Percentiles rank a stretch among this genome's conserved stretches.
Conservation (phyloP, 2,329 filamentous ascomycete genomes). For the Cladosporium sp. region DNA sequence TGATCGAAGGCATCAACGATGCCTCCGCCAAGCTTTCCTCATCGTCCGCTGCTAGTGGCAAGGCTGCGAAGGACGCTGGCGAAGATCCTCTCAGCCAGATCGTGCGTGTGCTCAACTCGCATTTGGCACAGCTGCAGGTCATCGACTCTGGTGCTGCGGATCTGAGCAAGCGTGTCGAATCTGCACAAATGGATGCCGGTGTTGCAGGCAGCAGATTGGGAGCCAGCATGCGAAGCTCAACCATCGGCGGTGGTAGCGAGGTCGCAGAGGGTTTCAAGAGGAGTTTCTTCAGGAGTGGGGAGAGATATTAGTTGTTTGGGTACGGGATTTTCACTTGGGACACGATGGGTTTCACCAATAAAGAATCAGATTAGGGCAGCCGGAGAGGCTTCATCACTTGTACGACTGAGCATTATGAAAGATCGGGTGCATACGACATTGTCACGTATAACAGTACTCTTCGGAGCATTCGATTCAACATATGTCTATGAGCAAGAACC, state of each 20-base stretch:
- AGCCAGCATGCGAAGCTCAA: constrained; percentile 3
- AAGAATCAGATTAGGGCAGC: not conserved
- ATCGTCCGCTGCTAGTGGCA: constrained; percentile 43
- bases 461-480: not conserved
- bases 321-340: not conserved
- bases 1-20: constrained; percentile 97
- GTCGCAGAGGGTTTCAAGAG: constrained; percentile 9
- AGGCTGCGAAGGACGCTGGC: constrained; percentile 71
- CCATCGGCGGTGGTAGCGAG: not conserved
- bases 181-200: constrained; percentile 70
- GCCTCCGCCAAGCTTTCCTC: constrained; percentile 74
- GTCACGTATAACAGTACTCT: not conserved
- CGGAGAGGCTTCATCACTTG: not conserved
- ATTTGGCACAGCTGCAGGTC: constrained; percentile 85
- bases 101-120: constrained; percentile 88
- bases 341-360: not conserved
- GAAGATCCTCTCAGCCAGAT: constrained; percentile 77
- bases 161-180: constrained; percentile 75
- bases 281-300: constrained; percentile 5
- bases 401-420: not conserved
- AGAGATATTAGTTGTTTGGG: not conserved
- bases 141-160: constrained; percentile 83
- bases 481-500: not conserved
- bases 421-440: not conserved
- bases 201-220: constrained; percentile 8